These are phyloP conservation scores for Boletus austroedulis DNA, from an alignment of 1,284 basidiomycete genomes.

Conservation along the genomic window DNA sequence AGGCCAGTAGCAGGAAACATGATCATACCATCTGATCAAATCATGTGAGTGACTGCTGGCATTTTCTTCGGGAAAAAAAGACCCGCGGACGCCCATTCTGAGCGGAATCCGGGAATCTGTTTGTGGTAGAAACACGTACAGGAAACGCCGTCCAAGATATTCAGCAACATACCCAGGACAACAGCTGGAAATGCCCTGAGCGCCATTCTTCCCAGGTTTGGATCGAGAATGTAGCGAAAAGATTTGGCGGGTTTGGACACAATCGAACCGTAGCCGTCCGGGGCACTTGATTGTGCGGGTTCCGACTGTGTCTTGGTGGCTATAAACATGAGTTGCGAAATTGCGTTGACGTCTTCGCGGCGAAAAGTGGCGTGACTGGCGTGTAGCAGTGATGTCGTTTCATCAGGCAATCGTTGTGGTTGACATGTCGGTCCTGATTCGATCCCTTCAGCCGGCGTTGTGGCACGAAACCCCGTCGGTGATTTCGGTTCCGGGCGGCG, in stretches of 20 bases:
- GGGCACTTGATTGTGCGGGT: conserved; percentile 5
- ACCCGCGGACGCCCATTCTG: not conserved
- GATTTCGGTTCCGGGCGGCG: not conserved
- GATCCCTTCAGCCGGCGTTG: not conserved
- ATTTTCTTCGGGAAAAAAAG: too few relatives aligned
- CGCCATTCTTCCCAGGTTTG: conserved; percentile 36
- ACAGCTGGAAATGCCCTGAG: conserved; percentile 75
- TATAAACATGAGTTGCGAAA: not conserved
- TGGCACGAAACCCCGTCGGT: not conserved
- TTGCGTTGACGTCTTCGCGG: conserved; percentile 3
- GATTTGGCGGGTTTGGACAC: conserved; percentile 10
- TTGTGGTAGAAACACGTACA: conserved; percentile 52
- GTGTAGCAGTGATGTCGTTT: conserved; percentile 23
- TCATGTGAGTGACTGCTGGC: conserved; percentile 6
- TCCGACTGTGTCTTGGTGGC: conserved; percentile 9
- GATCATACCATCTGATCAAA: conserved; percentile 71
- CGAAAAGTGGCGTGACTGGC: conserved; percentile 10
- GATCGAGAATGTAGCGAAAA: conserved; percentile 11
- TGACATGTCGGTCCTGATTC: not conserved
- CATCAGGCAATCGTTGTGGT: conserved; percentile 8
- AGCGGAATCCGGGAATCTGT: not conserved
- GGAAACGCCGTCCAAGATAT: conserved; percentile 90
- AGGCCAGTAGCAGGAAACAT: conserved; percentile 84
- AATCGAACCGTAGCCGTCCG: conserved; percentile 15
- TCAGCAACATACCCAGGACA: conserved; percentile 82